Conservation (phyloP, 345 rosid genomes). For the Cardamine chenopodiifolia region DNA sequence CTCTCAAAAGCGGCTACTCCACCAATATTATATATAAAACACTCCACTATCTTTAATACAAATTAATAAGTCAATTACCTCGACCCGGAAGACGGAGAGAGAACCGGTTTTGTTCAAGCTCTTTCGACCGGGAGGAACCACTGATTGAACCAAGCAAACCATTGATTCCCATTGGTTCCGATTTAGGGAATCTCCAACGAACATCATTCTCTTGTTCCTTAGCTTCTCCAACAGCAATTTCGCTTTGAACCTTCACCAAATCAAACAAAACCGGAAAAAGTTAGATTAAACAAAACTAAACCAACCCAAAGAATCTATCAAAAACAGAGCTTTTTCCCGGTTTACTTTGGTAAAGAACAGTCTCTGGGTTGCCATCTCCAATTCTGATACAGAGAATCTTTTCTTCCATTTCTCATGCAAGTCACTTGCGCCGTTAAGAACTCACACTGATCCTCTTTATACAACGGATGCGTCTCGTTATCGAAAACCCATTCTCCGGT, state of each 20-base stretch:
- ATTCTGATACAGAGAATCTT: slow-evolving; percentile 75
- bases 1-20: slow-evolving; percentile 23
- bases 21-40: background rate
- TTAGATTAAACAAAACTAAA: background rate
- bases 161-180: slow-evolving; percentile 99
- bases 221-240: slow-evolving; percentile 72
- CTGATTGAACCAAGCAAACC: slow-evolving; percentile 91
- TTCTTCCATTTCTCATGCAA: slow-evolving; percentile 91
- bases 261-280: background rate
- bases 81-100: slow-evolving; percentile 66
- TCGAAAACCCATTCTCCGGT: slow-evolving; percentile 87
- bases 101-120: slow-evolving; percentile 77
- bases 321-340: slow-evolving; percentile 19
- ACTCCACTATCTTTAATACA: background rate
- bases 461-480: slow-evolving; percentile 70
- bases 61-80: slow-evolving; percentile 46
- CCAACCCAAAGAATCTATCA: background rate
- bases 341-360: slow-evolving; percentile 80
- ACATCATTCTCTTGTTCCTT: slow-evolving; percentile 92
- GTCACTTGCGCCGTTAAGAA: slow-evolving; percentile 85
- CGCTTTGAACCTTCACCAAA: slow-evolving; percentile 63
- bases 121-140: slow-evolving; percentile 62
- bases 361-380: slow-evolving; percentile 98
- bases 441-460: slow-evolving; percentile 84
- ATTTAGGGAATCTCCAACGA: slow-evolving; percentile 91